Base-by-base conservation (phyloP, 1,284 basidiomycete species). In the Rhodotorula sp. region DNA sequence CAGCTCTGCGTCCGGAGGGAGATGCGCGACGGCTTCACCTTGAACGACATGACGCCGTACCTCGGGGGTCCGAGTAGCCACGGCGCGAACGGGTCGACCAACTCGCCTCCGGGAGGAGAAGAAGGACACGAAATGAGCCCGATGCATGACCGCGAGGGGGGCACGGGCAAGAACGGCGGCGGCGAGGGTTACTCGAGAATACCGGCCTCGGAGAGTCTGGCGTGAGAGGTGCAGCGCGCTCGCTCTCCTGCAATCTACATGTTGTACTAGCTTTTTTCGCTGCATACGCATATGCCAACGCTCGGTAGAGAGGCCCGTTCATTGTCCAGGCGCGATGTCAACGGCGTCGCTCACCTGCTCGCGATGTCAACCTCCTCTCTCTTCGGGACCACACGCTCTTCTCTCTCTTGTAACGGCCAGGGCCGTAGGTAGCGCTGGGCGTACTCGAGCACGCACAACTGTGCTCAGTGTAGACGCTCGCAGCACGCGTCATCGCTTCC, bases 1-100 rank as follows among this genome's bases (percentile, higher is more conserved):
- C 92, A 97, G 78, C 84, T 81, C 20, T 97, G 96, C 80, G 92
- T 98, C 58, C 89, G 88, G 80, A 83, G 96, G 61, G 96, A 99
- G 83, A 93, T 99, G 92, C 83, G 84, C 39, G 91, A 94, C 78
- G 93, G 93, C 3, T 83, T 97, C 70, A 31, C 62, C 5, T 43
- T 74, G 29, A 49, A 49, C 26, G 69, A 71, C 8, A 47, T 66
- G 66, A 69, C 67, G n/a, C 67, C 72, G 7, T 51, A 56, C 14
- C 26, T 72, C 21, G 70, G 70, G 7, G 64, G 26, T 15, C 12
- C 54, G 54, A 12, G 29, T 14, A 29, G 26, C 16, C 54, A n/a
- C 12, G 15, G 16, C 5, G 26, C 29, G 26, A n/a, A 46, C 58
- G 29, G 47, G 46, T 43, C 39, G 39, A 43, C 39, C 39, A 10